These are phyloP conservation scores for Arthrobotrys entomopaga DNA, from an alignment of 2,329 filamentous ascomycete species.

Conservation along the genomic window DNA sequence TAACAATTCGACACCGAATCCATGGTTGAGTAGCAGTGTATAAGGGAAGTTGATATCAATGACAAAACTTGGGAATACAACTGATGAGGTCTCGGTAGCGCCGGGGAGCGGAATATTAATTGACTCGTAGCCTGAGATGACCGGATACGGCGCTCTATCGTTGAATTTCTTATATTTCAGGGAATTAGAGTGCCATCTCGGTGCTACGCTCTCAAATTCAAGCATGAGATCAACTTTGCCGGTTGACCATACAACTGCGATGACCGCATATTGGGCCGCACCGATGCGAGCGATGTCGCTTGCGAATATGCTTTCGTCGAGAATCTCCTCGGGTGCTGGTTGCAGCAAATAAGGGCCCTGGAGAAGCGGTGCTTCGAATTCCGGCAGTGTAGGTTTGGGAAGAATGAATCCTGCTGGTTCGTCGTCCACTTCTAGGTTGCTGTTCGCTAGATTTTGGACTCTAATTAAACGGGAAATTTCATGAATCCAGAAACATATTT, in stretches of 20 bases:
- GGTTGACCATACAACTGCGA: conserved; percentile 43
- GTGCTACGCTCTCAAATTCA: conserved; percentile 57
- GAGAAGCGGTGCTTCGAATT: conserved; percentile 54
- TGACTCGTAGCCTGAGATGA: conserved; percentile 58
- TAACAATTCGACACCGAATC: conserved; percentile 56
- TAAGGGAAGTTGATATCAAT: conserved; percentile 56
- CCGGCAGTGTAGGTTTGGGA: conserved; percentile 28
- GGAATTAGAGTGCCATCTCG: conserved; percentile 58
- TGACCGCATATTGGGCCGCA: conserved; percentile 36
- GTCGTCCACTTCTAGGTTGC: conserved; percentile 36
- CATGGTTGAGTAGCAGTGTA: conserved; percentile 57
- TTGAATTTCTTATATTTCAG: conserved; percentile 54
- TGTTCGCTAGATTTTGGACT: conserved; percentile 36
- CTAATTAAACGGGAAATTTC: conserved; percentile 48
- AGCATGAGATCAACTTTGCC: conserved; percentile 56
- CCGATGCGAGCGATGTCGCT: conserved; percentile 58
- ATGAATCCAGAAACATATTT: conserved; percentile 53
- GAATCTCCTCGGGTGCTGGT: conserved; percentile 57
- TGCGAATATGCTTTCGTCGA: conserved; percentile 56
- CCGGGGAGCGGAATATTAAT: conserved; percentile 52
- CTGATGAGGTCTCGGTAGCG: conserved; percentile 37
- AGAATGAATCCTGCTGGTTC: conserved; percentile 43
- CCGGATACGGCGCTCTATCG: conserved; percentile 52
- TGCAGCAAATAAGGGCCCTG: conserved; percentile 59
- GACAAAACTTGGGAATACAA: conserved; percentile 57